Base-by-base conservation (phyloP, 2,329 filamentous ascomycete genomes). In the Fusarium falciforme region DNA sequence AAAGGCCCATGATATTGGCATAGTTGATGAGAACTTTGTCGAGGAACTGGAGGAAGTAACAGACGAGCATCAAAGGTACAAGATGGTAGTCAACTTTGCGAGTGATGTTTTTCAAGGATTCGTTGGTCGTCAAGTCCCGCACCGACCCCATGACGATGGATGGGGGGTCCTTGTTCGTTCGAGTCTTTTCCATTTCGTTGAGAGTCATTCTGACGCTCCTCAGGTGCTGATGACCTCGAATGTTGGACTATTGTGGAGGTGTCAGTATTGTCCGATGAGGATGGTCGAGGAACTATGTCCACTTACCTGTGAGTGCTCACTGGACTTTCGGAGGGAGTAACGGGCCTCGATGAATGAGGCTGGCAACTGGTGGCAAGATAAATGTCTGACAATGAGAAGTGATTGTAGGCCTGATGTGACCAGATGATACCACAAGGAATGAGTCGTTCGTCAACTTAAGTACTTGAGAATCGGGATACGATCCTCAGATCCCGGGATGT, bases 1-100 rank as follows among this genome's bases (percentile, higher is more conserved):
- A 76, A 8, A 82, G 74, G 55, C 79, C 80, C 72, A 78, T 79
- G 70, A 79, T 77, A 66, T 79, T 78, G 68, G 78, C 76, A 61
- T 80, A 79, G 62, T 78, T 78, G 69, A 79, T 71, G 27, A 79
- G 68, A 11, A 79, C 74, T 55, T 79, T 79, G 64, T 79, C 78
- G 64, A 79, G 75, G 57, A 77, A 79, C 55, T 77, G 75, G 25
- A 79, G 64, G 47, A 79, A 77, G 62, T 78, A 78, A 70, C 73
- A 77, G 33, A 78, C 60, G 49, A 77, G 73, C 74, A 79, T 77
- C 55, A 78, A 75, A 10, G 77, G 77, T 14, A 80, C 71, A 38
- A 80, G 71, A 29, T 68, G 36, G 66, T 71, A 67, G 68, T 80
- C 77, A 29, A 80, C 69, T 36, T 78, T 79, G 52, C 76, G 72